Base-by-base conservation (phyloP, 2,329 filamentous ascomycete genomes). In the Colletotrichum graminicola region DNA sequence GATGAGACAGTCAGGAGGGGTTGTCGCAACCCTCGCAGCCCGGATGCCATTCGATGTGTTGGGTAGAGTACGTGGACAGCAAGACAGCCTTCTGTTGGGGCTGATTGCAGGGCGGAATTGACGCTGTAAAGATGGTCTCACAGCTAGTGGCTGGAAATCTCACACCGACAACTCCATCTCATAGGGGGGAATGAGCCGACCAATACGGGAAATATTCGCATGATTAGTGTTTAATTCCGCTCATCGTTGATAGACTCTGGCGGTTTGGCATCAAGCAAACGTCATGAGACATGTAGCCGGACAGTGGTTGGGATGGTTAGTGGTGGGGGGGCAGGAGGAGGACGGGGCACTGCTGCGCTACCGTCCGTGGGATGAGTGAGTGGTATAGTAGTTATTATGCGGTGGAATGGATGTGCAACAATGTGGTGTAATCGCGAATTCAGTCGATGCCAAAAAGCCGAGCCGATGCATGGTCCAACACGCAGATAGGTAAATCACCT, bases 401-500 rank as follows among this genome's bases (percentile, higher is more conserved):
- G 32, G 36, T 64, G 62, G 12, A 14, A 54, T 16, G 29, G 29
- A 29, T 29, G 18, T 49, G 29, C 18, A 18, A 18, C 47, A 66
- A 54, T 29, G n/a, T 51, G 51, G 41, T 62, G n/a, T 43, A 43
- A 36, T 62, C 34, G 41, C 41, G n/a, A 55, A 45, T 64, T 41
- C 34, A 16, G 2, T 56, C 21, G 36, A 41, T 16, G 21, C 43
- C 54, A 54, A 64, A 52, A 60, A 68, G 34, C 59, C 59, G 59
- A 56, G 52, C 60, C 52, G 59, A 60, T 62, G 51, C 62, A 54
- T 60, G 45, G 32, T 47, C 55, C 39, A 54, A 47, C n/a, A 55
- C 39, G 23, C 60, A 60, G 68, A 36, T 55, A 49, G 14, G 7
- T 41, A 6, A 41, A 12, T 12, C 29, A 36, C 36, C 36, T 21